Conservation (phyloP, 257 asterid species). For the Knoxia roxburghii region DNA sequence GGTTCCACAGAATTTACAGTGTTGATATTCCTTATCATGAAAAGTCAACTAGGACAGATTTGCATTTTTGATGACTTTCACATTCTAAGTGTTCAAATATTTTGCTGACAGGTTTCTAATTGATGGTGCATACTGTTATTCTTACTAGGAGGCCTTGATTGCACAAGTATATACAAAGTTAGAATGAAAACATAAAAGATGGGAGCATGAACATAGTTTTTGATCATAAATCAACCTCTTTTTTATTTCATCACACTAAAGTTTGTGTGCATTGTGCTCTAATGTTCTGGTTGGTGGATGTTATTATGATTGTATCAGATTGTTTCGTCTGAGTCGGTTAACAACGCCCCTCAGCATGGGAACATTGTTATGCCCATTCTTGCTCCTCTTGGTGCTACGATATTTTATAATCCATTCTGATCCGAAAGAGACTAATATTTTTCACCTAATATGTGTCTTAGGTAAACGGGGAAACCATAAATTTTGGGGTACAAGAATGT, state of each 20-base stretch:
- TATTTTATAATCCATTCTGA: background rate
- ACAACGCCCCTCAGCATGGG: background rate
- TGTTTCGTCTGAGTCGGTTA: background rate
- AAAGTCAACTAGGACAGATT: background rate
- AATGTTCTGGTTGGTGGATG: background rate
- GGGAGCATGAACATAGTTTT: background rate
- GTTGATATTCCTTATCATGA: background rate
- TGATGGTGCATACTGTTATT: background rate
- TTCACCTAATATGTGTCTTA: conserved; percentile 22
- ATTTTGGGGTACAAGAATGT: conserved; percentile 99
- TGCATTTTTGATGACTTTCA: background rate
- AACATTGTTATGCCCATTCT: background rate
- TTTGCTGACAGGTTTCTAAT: background rate
- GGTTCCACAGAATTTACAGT: background rate
- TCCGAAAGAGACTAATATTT: background rate
- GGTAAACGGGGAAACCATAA: conserved; percentile 97
- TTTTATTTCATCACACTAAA: background rate
- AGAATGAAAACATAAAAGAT: background rate
- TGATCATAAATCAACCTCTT: background rate
- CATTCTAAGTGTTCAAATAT: background rate
- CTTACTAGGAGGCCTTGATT: background rate
- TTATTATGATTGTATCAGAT: background rate
- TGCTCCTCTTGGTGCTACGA: background rate
- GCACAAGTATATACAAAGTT: background rate
- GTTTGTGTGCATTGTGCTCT: background rate